These are phyloP conservation scores for Tuber brumale DNA, from an alignment of 495 filamentous ascomycete genomes.

Conservation along the genomic window DNA sequence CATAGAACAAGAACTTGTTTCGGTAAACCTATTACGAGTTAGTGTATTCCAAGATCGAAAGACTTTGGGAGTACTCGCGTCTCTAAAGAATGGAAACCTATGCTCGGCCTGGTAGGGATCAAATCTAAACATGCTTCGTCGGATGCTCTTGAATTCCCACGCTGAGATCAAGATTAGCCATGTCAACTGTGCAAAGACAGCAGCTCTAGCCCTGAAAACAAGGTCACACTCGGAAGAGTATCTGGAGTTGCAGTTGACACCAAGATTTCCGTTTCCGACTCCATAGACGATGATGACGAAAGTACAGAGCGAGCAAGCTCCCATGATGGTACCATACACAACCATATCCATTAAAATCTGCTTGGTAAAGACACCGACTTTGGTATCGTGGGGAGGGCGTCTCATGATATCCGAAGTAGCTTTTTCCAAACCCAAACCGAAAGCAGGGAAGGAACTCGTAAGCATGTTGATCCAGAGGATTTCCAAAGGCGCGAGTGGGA, in stretches of 20 bases:
- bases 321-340: slow-evolving; percentile 62
- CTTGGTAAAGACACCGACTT: slow-evolving; percentile 60
- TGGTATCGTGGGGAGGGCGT: slow-evolving; percentile 57
- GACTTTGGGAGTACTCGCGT: slow-evolving; percentile 34
- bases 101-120: slow-evolving; percentile 49
- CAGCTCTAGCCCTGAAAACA: slow-evolving; percentile 65
- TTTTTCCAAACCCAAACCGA: slow-evolving; percentile 62
- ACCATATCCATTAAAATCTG: slow-evolving; percentile 66
- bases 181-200: slow-evolving; percentile 64
- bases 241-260: slow-evolving; percentile 56
- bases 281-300: slow-evolving; percentile 63
- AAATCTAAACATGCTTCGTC: slow-evolving; percentile 57
- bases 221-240: slow-evolving; percentile 51
- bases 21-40: slow-evolving; percentile 47
- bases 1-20: slow-evolving; percentile 66
- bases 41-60: slow-evolving; percentile 1
- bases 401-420: slow-evolving; percentile 61
- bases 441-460: slow-evolving; percentile 61
- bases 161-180: slow-evolving; percentile 62
- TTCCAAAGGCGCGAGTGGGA: slow-evolving; percentile 61
- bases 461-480: slow-evolving; percentile 71
- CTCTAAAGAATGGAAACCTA: slow-evolving; percentile 51
- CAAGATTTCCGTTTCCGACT: slow-evolving; percentile 55
- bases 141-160: slow-evolving; percentile 63
- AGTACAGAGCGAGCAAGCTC: slow-evolving; percentile 54